Evolutionary conservation across 108 stramenopile genomes (phyloP).

Genomic region (Fistulifera pelliculosa): DNA sequence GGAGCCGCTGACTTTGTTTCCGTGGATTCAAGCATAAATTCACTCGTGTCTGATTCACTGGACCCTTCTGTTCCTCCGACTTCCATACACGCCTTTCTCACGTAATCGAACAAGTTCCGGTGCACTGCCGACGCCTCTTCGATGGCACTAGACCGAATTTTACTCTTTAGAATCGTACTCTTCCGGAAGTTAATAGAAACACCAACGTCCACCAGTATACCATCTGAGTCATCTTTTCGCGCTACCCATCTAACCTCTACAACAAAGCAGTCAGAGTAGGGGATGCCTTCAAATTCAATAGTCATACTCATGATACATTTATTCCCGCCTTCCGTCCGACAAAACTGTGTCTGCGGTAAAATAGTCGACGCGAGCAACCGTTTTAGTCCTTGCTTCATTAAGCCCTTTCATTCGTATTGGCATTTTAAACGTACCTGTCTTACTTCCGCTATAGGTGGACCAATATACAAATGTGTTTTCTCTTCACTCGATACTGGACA

Average conservation of each 20-base stretch:
- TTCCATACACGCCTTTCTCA: constrained; percentile 27
- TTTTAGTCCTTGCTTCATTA: no score
- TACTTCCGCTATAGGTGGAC: constrained; percentile 70
- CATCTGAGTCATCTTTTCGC: constrained; percentile 31
- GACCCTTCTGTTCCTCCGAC: constrained; percentile 6
- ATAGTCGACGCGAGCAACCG: no score
- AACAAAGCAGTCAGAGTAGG: constrained; percentile 68
- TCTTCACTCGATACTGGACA: constrained; percentile 57
- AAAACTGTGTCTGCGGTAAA: constrained; percentile 53
- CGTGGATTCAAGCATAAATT: no score
- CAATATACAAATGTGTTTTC: constrained; percentile 76
- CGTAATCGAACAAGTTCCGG: constrained; percentile 49
- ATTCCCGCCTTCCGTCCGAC: constrained; percentile 51
- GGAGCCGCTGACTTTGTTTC: no score
- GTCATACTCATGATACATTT: constrained; percentile 56
- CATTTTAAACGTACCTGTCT: constrained; percentile 6
- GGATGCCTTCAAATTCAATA: constrained; percentile 72
- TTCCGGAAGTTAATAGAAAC: constrained; percentile 69
- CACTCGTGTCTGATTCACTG: no score
- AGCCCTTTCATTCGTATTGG: no score
- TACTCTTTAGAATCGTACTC: constrained; percentile 56
- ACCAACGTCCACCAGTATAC: constrained; percentile 62
- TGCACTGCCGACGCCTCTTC: constrained; percentile 61
- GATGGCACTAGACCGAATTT: constrained; percentile 61
- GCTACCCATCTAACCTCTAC: constrained; percentile 82